phyloP scores from a whole-genome alignment of 129 eudicot species.

The Kitagawia praeruptora region DNA sequence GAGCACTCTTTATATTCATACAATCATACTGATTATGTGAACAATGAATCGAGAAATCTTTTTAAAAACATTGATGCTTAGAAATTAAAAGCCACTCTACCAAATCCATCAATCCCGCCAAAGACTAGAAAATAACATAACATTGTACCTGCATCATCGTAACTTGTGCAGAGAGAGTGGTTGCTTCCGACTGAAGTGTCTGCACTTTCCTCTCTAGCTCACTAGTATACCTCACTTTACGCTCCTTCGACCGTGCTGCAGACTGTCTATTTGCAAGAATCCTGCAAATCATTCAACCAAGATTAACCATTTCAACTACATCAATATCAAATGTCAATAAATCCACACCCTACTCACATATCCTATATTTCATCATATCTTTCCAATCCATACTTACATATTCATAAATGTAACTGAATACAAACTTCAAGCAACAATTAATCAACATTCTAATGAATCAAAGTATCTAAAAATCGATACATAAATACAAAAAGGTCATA shows the following conservation, averaged over 20 bases:
- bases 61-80: not conserved
- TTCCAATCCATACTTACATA: not conserved
- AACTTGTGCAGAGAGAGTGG: conserved; percentile 80
- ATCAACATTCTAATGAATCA: not conserved
- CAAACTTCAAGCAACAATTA: not conserved
- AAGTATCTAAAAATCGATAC: not conserved
- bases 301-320: not conserved
- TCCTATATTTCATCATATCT: not conserved
- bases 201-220: conserved; percentile 94
- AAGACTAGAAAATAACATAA: not conserved
- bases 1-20: not conserved
- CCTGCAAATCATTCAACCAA: conserved; percentile 30
- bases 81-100: not conserved
- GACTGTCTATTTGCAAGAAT: conserved; percentile 93
- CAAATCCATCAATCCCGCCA: not conserved
- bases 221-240: conserved; percentile 61
- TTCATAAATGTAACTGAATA: not conserved
- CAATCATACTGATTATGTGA: not conserved
- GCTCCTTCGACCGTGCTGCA: conserved; percentile 85
- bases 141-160: conserved; percentile 70
- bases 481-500: not conserved
- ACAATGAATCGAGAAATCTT: not conserved
- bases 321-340: not conserved
- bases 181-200: conserved; percentile 87
- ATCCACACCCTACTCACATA: not conserved